Evolutionary conservation across 1,284 basidiomycete genomes (phyloP).

Genomic region (Sporisorium scitamineum): DNA sequence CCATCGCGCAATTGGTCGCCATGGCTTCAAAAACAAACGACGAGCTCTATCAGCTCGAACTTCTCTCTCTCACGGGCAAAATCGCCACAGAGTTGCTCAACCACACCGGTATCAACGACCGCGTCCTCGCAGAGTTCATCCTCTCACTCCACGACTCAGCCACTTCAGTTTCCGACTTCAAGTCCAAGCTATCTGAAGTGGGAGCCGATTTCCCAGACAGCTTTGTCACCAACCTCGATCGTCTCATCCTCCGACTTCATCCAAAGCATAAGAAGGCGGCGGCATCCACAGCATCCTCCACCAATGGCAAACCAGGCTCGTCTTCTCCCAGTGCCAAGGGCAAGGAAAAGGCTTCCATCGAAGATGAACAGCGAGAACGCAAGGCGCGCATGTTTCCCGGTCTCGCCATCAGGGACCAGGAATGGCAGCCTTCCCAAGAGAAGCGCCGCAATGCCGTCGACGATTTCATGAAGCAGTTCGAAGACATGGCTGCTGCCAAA

Average conservation of each 20-base stretch:
- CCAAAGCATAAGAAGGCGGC: slow-evolving; percentile 79
- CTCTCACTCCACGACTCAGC: slow-evolving; percentile 90
- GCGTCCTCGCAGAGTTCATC: slow-evolving; percentile 93
- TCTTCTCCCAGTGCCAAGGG: slow-evolving; percentile 60
- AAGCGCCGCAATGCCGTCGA: slow-evolving; percentile 78
- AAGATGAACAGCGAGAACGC: slow-evolving; percentile 77
- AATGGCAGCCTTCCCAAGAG: slow-evolving; percentile 71
- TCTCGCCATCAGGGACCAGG: slow-evolving; percentile 82
- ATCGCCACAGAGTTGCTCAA: slow-evolving; percentile 71
- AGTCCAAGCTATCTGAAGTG: slow-evolving; percentile 80
- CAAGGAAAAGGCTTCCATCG: slow-evolving; percentile 71
- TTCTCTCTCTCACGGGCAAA: slow-evolving; percentile 65
- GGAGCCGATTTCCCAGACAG: slow-evolving; percentile 90
- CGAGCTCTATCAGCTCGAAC: slow-evolving; percentile 67
- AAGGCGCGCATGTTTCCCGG: slow-evolving; percentile 90
- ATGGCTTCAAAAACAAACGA: slow-evolving; percentile 30
- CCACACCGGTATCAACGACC: slow-evolving; percentile 78
- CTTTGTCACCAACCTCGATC: slow-evolving; percentile 91
- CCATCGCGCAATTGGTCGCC: neutral
- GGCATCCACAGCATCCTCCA: slow-evolving; percentile 9
- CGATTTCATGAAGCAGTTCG: slow-evolving; percentile 84
- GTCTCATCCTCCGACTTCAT: slow-evolving; percentile 92
- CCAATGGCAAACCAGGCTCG: slow-evolving; percentile 68
- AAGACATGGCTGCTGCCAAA: slow-evolving; percentile 73
- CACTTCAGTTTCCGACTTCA: slow-evolving; percentile 82